Percentiles rank a stretch among this genome's conserved stretches.
Conservation (phyloP, 176 grass and related monocot genomes). For the Stipa capillata region DNA sequence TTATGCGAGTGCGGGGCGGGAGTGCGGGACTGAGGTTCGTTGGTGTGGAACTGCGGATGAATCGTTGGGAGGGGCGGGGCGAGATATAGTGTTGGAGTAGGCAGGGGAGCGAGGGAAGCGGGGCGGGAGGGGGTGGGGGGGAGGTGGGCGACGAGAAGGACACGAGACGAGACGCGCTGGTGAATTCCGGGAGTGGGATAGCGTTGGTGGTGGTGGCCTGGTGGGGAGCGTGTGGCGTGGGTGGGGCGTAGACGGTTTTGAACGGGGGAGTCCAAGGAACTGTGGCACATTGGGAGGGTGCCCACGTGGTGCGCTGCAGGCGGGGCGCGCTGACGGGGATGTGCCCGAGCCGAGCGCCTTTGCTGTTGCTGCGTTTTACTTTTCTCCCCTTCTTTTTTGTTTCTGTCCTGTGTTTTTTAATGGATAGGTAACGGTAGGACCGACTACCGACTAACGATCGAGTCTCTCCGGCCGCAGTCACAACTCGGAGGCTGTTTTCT, state of each 20-base stretch:
- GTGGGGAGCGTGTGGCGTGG: no score
- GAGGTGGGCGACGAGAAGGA: neutral
- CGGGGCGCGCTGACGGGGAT: slow-evolving; percentile 29
- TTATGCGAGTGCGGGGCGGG: neutral
- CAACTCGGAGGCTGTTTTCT: neutral
- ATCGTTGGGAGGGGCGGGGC: neutral
- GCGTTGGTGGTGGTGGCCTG: neutral
- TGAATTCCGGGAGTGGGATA: neutral
- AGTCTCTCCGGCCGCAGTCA: neutral
- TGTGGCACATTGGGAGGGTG: neutral
- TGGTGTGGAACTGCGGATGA: neutral
- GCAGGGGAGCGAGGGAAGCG: neutral
- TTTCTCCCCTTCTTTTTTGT: neutral
- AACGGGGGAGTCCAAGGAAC: neutral
- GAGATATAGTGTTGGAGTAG: slow-evolving; percentile 31
- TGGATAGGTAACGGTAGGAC: slow-evolving; percentile 8
- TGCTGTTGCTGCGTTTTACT: neutral
- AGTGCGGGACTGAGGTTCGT: neutral
- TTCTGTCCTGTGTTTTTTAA: no score
- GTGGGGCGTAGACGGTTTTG: neutral
- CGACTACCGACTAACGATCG: neutral
- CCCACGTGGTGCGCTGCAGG: slow-evolving; percentile 60
- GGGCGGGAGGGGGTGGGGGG: no score
- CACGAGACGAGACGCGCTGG: neutral
- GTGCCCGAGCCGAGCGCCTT: neutral